Evolutionary conservation across 108 stramenopile genomes (phyloP).

Genomic region (Skeletonema tropicum): DNA sequence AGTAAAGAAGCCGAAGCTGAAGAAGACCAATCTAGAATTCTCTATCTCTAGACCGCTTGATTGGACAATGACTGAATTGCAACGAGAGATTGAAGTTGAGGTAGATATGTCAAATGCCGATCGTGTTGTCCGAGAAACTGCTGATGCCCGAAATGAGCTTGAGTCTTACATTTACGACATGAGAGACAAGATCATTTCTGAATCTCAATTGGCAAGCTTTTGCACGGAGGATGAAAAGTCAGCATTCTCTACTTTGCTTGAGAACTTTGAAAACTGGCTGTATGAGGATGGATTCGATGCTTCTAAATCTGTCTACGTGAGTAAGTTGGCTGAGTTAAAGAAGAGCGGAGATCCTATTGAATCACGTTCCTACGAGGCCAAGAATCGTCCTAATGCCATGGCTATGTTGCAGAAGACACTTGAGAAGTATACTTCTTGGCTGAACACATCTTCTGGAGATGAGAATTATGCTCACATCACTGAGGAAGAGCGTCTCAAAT

Average conservation of each 20-base stretch:
- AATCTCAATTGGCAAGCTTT: conserved; percentile 76
- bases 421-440: conserved; percentile 87
- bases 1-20: conserved; percentile 91
- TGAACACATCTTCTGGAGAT: conserved; percentile 72
- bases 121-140: conserved; percentile 91
- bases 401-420: conserved; percentile 74
- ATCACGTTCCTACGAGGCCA: conserved; percentile 77
- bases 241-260: conserved; percentile 66
- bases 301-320: conserved; percentile 88
- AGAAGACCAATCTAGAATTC: conserved; percentile 88
- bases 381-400: conserved; percentile 74
- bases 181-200: conserved; percentile 94
- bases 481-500: conserved; percentile 84
- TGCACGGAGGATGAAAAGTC: conserved; percentile 86
- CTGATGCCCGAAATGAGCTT: conserved; percentile 97
- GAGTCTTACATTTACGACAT: conserved; percentile 98
- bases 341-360: conserved; percentile 90
- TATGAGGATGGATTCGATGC: conserved; percentile 99
- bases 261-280: conserved; percentile 95
- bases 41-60: conserved; percentile 67
- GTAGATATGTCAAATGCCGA: conserved; percentile 89
- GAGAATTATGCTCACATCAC: conserved; percentile 90
- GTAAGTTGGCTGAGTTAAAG: conserved; percentile 88
- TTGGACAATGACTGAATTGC: conserved; percentile 84
- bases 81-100: conserved; percentile 81